These are phyloP conservation scores for Auricularia sp. DNA, from an alignment of 768 basidiomycete genomes.

Conservation along the genomic window DNA sequence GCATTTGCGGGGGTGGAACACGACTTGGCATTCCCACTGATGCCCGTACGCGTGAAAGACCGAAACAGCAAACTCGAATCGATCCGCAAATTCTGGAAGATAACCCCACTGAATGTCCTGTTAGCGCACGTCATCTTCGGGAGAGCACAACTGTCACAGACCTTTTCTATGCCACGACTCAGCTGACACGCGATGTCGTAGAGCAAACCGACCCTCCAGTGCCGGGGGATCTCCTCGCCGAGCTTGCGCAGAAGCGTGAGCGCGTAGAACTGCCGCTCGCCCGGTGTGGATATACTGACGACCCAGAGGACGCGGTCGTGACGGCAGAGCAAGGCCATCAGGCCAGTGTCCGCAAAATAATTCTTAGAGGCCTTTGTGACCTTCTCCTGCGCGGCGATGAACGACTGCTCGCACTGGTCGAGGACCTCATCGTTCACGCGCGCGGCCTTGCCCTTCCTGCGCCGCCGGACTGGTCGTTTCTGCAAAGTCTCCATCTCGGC, in stretches of 20 bases:
- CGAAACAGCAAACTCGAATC: conserved; percentile 23
- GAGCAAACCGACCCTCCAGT: conserved; percentile 17
- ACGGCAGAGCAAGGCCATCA: conserved; percentile 13
- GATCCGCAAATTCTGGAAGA: conserved; percentile 8
- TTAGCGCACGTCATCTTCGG: neutral
- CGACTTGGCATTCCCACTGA: conserved; percentile 28
- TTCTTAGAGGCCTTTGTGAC: conserved; percentile 12
- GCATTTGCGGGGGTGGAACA: conserved; percentile 24
- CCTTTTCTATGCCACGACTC: conserved; percentile 18
- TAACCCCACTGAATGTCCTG: conserved; percentile 6
- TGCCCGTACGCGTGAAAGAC: conserved; percentile 33
- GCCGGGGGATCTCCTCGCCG: conserved; percentile 19
- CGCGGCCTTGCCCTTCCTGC: neutral
- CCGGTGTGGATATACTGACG: conserved; percentile 31
- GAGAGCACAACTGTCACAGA: neutral
- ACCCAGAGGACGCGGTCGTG: conserved; percentile 21
- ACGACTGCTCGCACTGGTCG: conserved; percentile 3
- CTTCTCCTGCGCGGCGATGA: neutral
- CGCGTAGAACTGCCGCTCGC: conserved; percentile 31
- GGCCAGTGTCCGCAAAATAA: conserved; percentile 13
- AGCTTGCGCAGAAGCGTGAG: conserved; percentile 26
- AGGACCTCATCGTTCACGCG: neutral
- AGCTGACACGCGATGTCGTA: conserved; percentile 31
- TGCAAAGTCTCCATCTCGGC: conserved; percentile 11
- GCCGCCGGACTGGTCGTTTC: neutral